Evolutionary conservation across 225 moss, liverwort and hornwort species (phyloP), one percentile per base, ranked within the genome.

Genomic region (Pseudoscleropodium purum): DNA sequence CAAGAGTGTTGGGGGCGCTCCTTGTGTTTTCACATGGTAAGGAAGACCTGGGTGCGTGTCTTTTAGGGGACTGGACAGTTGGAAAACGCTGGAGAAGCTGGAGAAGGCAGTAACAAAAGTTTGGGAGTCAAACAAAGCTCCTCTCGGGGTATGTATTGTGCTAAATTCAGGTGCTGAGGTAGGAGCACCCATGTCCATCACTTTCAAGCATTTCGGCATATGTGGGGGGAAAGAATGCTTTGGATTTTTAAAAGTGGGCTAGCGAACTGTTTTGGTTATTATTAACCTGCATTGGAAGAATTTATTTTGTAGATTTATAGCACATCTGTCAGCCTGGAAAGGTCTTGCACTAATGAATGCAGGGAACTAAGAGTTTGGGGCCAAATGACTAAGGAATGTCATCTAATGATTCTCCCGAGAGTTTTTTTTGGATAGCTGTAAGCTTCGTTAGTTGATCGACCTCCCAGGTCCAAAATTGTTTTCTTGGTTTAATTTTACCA

Each of bases 41-140:
- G 31, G 34, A 64, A 43, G 66, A 54, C 67, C 21, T 82, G 87
- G 74, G 66, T 59, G 63, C 57, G 37, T 87, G 84, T 37, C 54
- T 77, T 79, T 60, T 59, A 95, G 95, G 72, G 94, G 94, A 66
- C 83, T 89, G 82, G 92, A 93, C 76, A 93, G 94, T 69, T 95
- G 95, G 95, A 93, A 95, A 75, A 92, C 91, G 62, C 88, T 95
- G 82, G 92, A 91, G 88, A 92, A 94, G 87, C 75, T 95, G 90
- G 92, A 95, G 87, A 92, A 88, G 59, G 94, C 94, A 86, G 95
- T 95, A 12, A 81, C 91, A 16, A 88, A 90, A 14, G 85, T 95
- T 65, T 95, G 94, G 94, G 93, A 94, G 87, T 92, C 95, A 6
- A 84, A 77, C 82, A 95, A 93, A 91, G 95, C 93, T 88, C 95